These are phyloP conservation scores for Ambrosiella cleistominuta DNA, from an alignment of 2,329 filamentous ascomycete genomes.

Conservation along the genomic window DNA sequence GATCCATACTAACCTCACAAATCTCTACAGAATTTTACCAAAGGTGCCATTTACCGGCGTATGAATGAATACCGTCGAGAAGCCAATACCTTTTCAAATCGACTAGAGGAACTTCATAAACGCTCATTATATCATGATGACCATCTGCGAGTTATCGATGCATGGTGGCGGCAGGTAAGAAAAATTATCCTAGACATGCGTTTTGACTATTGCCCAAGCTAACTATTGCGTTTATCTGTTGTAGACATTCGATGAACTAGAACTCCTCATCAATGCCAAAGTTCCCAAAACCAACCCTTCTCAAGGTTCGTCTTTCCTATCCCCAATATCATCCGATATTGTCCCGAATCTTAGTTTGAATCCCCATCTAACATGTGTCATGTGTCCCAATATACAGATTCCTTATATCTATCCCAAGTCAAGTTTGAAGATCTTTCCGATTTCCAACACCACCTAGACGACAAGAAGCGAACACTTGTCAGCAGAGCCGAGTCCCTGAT, in stretches of 20 bases:
- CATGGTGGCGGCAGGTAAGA: constrained; percentile 83
- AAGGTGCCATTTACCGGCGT: constrained; percentile 90
- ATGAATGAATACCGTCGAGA: constrained; percentile 97
- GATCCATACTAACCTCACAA: not conserved
- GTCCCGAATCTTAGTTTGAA: constrained; percentile 14
- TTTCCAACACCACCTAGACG: constrained; percentile 69
- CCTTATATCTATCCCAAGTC: constrained; percentile 39
- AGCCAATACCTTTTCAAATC: constrained; percentile 61
- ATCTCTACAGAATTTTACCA: constrained; percentile 60
- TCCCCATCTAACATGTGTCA: not conserved
- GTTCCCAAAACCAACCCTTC: constrained; percentile 10
- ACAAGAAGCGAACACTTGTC: constrained; percentile 60
- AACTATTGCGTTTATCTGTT: not conserved
- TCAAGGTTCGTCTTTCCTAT: constrained; percentile 6
- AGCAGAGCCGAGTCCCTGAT: constrained; percentile 56
- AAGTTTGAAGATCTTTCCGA: constrained; percentile 45
- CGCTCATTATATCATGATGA: constrained; percentile 73
- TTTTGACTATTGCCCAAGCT: not conserved
- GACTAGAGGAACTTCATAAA: constrained; percentile 65
- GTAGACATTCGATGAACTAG: constrained; percentile 9
- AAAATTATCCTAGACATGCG: not conserved
- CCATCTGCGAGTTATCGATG: constrained; percentile 75
- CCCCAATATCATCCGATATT: not conserved
- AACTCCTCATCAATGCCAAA: constrained; percentile 5
- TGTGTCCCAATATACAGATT: constrained; percentile 22